These are phyloP conservation scores for Candida sonorensis DNA, from an alignment of 805 yeast species.

Conservation along the genomic window DNA sequence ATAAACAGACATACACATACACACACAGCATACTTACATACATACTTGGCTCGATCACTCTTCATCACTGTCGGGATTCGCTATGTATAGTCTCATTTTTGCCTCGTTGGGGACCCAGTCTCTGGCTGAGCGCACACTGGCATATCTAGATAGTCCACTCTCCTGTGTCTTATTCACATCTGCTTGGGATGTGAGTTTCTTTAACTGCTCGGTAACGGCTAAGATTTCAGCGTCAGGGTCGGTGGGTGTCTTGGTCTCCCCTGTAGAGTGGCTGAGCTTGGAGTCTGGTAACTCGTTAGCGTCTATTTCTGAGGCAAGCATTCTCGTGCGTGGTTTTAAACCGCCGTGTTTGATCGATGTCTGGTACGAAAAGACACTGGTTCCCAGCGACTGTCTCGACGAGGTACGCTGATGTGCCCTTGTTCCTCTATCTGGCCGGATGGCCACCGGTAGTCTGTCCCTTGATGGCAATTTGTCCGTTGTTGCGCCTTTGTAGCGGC, in stretches of 20 bases:
- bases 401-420: slow-evolving; percentile 21
- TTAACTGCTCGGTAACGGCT: slow-evolving; percentile 26
- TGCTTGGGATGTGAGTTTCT: slow-evolving; percentile 16
- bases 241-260: slow-evolving; percentile 21
- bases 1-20: no score
- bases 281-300: slow-evolving; percentile 45
- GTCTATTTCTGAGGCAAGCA: slow-evolving; percentile 71
- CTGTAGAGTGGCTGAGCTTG: slow-evolving; percentile 21
- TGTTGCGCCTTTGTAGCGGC: slow-evolving; percentile 30
- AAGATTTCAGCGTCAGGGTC: slow-evolving; percentile 28
- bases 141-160: slow-evolving; percentile 24
- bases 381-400: slow-evolving; percentile 15
- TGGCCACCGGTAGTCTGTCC: slow-evolving; percentile 51
- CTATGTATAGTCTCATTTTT: slow-evolving; percentile 42
- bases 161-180: background rate
- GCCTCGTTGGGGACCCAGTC: slow-evolving; percentile 27
- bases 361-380: slow-evolving; percentile 19
- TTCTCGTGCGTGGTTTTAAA: slow-evolving; percentile 55
- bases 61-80: slow-evolving; percentile 46
- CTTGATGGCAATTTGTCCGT: slow-evolving; percentile 39
- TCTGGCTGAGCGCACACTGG: slow-evolving; percentile 28
- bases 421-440: slow-evolving; percentile 35
- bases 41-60: slow-evolving; percentile 25
- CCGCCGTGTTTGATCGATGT: slow-evolving; percentile 56
- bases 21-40: no score